These are phyloP conservation scores for Helminthosporium solani DNA, from an alignment of 2,329 filamentous ascomycete species.

Conservation along the genomic window DNA sequence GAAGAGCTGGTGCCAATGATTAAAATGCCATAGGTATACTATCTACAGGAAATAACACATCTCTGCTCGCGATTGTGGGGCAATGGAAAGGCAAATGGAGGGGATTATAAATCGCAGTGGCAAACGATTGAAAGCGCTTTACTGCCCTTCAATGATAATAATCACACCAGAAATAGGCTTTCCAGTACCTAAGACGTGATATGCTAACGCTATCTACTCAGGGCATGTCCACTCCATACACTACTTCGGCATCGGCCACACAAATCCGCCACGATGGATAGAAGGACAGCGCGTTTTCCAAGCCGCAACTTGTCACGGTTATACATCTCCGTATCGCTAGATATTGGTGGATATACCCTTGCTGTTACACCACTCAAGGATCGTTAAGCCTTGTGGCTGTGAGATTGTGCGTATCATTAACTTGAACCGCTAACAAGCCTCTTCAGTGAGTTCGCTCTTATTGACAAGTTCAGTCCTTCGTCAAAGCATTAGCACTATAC, in stretches of 20 bases:
- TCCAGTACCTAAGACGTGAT: background rate
- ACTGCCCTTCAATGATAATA: too few species aligned
- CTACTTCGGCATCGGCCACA: slow-evolving; percentile 27
- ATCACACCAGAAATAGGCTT: too few species aligned
- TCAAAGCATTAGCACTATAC: background rate
- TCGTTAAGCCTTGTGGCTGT: too few species aligned
- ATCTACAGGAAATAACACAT: too few species aligned
- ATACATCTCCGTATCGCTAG: too few species aligned
- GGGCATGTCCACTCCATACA: slow-evolving; percentile 5
- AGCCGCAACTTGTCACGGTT: too few species aligned
- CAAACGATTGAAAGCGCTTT: too few species aligned
- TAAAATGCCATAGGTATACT: too few species aligned
- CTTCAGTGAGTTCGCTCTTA: background rate
- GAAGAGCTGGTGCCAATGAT: too few species aligned
- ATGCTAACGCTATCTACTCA: slow-evolving; percentile 1
- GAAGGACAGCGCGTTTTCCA: slow-evolving; percentile 12
- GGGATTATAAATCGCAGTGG: too few species aligned
- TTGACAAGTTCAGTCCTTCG: background rate
- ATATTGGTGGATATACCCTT: too few species aligned
- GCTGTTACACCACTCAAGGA: too few species aligned
- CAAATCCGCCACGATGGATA: slow-evolving; percentile 19
- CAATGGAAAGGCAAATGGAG: background rate
- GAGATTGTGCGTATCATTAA: background rate
- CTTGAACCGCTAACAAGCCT: background rate
- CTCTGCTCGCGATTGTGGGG: background rate